Evolutionary conservation across 1,284 basidiomycete genomes (phyloP), one percentile per base, ranked within the genome.

Genomic region (Trametes versicolor): DNA sequence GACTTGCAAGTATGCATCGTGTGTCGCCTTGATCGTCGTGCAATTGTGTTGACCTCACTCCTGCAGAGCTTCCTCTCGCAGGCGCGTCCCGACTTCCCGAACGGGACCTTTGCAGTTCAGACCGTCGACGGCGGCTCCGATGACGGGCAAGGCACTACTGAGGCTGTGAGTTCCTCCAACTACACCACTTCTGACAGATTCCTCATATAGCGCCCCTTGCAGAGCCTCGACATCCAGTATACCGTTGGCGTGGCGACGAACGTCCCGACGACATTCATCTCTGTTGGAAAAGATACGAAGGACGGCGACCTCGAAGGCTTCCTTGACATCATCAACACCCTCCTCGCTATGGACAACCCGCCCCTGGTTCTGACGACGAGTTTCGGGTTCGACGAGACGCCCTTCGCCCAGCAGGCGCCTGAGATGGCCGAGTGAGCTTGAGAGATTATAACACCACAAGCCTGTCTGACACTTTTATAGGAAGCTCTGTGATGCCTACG

Each of bases 211-310:
- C 21, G 7, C 7, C 21, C 43, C 15, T 29, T 34, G 9, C 23
- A 43, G 47, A 85, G 86, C 68, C 78, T 90, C 19, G 87, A 89
- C 69, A 85, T 88, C 48, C 86, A 91, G 76, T 89, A 89, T 63
- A 84, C 87, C 5, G 83, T 81, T 17, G 87, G 83, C 15, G 76
- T 91, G 85, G 85, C 76, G 85, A 85, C 78, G 80, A 82, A 79
- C 80, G 68, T 71, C 15, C 54, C 66, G 9, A 60, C 61, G 2
- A 74, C 36, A 27, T 67, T 67, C 45, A 34, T 65, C 13, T 62
- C 66, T 13, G 63, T 65, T 7, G 69, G 69, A 0, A 25, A 57
- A 4, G n/a, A 62, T 8, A 57, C 41, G 23, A 36, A 56, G 19
- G 72, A 70, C 23, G 69, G 67, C 43, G 59, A 29, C 6, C 25